phyloP scores from a whole-genome alignment of 441 rosid species.

The Populus hybrid region DNA sequence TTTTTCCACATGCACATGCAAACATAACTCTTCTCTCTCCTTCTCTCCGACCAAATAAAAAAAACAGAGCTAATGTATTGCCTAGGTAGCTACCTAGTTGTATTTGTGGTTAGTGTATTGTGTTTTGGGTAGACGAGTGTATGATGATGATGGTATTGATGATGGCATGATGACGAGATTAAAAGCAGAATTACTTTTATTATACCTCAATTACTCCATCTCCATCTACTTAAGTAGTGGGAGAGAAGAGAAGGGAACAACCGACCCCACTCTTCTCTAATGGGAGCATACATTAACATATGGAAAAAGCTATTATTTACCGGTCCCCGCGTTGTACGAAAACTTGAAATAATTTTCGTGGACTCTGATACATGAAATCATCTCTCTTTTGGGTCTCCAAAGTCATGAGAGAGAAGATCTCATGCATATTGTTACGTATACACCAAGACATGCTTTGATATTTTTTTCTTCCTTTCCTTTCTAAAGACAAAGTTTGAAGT shows the following conservation, averaged over 20 bases:
- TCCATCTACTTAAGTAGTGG: neutral
- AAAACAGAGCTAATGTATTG: neutral
- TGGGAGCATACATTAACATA: slow-evolving; percentile 15
- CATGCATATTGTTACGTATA: slow-evolving; percentile 73
- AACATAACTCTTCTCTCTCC: slow-evolving; percentile 10
- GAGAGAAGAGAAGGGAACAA: slow-evolving; percentile 12
- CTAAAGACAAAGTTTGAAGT: neutral
- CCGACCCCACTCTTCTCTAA: slow-evolving; percentile 25
- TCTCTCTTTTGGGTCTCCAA: slow-evolving; percentile 13
- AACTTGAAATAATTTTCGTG: slow-evolving; percentile 10
- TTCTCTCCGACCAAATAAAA: neutral
- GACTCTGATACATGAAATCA: slow-evolving; percentile 28
- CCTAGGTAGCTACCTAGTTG: neutral
- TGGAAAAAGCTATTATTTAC: slow-evolving; percentile 21
- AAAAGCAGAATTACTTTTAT: slow-evolving; percentile 14
- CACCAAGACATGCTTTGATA: slow-evolving; percentile 35
- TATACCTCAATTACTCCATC: slow-evolving; percentile 1
- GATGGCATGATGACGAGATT: slow-evolving; percentile 54
- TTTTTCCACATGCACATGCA: slow-evolving; percentile 66
- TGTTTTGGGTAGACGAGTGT: neutral
- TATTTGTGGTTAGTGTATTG: neutral
- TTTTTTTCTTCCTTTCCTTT: slow-evolving; percentile 8
- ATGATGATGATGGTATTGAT: slow-evolving; percentile 49
- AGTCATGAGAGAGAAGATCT: slow-evolving; percentile 33
- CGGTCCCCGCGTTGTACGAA: slow-evolving; percentile 31